Evolutionary conservation across 768 basidiomycete genomes (phyloP).

Genomic region (Boletus bicolor): DNA sequence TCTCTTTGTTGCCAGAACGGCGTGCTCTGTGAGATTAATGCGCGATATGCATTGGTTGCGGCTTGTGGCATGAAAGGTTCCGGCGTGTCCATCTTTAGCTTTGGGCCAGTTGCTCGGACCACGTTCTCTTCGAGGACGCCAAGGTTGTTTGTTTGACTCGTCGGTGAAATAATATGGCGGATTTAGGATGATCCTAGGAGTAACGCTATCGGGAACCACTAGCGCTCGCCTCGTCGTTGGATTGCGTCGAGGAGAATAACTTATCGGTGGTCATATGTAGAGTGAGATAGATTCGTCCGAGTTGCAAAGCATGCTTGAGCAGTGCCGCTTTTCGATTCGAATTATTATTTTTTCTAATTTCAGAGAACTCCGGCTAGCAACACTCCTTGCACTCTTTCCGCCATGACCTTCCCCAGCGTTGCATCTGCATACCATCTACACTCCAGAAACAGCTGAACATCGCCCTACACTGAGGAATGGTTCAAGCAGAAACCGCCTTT

Average conservation of each 20-base stretch:
- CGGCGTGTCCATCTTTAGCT: neutral
- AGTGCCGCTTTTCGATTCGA: slow-evolving; percentile 26
- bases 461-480: slow-evolving; percentile 3
- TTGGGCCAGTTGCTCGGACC: neutral
- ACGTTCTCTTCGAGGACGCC: neutral
- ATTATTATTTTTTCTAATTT: slow-evolving; percentile 32
- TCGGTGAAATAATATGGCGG: neutral
- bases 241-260: neutral
- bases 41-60: neutral
- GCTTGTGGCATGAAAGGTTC: neutral
- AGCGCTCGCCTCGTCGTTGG: neutral
- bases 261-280: neutral
- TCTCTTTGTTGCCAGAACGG: neutral
- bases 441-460: slow-evolving; percentile 2
- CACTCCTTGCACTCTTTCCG: slow-evolving; percentile 27
- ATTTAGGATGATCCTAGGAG: neutral
- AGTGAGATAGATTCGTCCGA: slow-evolving; percentile 1
- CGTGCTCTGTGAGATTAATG: neutral
- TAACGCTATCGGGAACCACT: neutral
- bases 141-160: neutral
- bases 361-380: slow-evolving; percentile 29
- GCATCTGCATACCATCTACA: slow-evolving; percentile 8
- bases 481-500: neutral
- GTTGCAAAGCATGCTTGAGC: slow-evolving; percentile 7
- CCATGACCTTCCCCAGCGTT: slow-evolving; percentile 19